Conservation (phyloP, 257 asterid species). For the Nicotiana tabacum region DNA sequence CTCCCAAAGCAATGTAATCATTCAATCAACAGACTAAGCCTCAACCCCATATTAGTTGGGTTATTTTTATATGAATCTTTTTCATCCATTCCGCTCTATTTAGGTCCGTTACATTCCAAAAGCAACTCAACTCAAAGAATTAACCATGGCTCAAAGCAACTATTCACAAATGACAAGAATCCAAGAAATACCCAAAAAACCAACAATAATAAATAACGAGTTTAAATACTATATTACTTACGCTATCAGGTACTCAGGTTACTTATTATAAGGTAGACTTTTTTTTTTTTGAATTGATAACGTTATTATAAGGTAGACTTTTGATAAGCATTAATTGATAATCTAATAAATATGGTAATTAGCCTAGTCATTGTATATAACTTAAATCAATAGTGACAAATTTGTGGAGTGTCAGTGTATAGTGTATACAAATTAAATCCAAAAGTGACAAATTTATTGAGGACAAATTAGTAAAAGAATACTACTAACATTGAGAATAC, state of each 20-base stretch:
- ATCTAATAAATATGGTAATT: too few species aligned
- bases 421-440: too few species aligned
- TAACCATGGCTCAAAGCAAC: not conserved
- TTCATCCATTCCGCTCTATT: not conserved
- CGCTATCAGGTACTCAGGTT: too few species aligned
- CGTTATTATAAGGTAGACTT: too few species aligned
- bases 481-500: constrained; percentile 67
- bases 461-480: not conserved
- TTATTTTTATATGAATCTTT: not conserved
- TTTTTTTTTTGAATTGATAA: too few species aligned
- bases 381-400: too few species aligned
- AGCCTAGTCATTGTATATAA: too few species aligned
- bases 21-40: not conserved
- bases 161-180: not conserved
- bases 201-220: not conserved
- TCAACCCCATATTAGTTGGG: not conserved
- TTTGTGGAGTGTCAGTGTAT: too few species aligned
- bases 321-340: too few species aligned
- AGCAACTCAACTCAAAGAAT: not conserved
- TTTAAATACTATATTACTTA: too few species aligned
- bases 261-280: too few species aligned
- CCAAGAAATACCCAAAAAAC: not conserved
- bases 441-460: too few species aligned
- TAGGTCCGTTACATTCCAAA: not conserved
- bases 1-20: not conserved